These are phyloP conservation scores for Oxyria digyna DNA, from an alignment of 148 eudicot species.

Conservation along the genomic window DNA sequence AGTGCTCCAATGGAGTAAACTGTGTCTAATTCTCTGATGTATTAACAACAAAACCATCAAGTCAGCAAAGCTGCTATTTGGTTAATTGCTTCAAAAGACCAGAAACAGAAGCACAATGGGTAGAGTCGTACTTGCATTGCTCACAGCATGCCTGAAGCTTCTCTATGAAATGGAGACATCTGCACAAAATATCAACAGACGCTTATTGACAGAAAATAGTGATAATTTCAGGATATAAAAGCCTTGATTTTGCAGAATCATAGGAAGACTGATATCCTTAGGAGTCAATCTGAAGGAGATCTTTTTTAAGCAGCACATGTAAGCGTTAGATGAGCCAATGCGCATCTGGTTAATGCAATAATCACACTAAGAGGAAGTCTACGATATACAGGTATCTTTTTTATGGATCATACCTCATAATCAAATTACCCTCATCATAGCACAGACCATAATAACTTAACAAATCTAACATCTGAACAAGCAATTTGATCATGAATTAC, in stretches of 20 bases:
- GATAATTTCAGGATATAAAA: neutral
- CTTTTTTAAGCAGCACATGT: neutral
- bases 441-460: neutral
- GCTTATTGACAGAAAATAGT: neutral
- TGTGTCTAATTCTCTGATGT: neutral
- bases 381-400: too few relatives aligned
- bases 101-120: constrained; percentile 80
- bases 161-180: constrained; percentile 26
- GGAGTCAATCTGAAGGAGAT: neutral
- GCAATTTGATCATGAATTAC: too few relatives aligned
- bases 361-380: neutral
- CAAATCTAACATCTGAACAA: too few relatives aligned
- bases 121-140: constrained; percentile 51
- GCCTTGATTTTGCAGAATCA: neutral
- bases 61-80: neutral
- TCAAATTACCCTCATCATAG: neutral
- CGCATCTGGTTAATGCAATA: too few relatives aligned
- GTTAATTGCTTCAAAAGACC: constrained; percentile 51
- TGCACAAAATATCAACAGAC: constrained; percentile 1
- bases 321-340: neutral
- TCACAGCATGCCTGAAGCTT: constrained; percentile 54
- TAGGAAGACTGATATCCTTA: neutral
- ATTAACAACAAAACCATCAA: neutral
- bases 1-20: neutral
- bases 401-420: too few relatives aligned